Evolutionary conservation across 208 protist genomes (phyloP), one percentile per base, ranked within the genome.

Genomic region (Eutreptiella sp.): DNA sequence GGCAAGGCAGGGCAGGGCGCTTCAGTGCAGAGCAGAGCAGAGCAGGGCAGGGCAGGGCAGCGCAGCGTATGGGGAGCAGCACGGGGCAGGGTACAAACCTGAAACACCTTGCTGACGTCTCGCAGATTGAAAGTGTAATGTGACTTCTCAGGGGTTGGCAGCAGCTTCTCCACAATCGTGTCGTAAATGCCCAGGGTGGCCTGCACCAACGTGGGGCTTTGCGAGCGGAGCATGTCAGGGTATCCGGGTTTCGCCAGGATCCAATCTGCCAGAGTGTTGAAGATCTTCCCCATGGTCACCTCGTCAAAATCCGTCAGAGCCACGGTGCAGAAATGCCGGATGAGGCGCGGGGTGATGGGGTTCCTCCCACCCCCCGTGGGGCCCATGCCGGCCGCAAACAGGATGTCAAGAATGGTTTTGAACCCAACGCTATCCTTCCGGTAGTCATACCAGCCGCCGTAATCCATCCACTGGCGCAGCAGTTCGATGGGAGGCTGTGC

Each of bases 111-210:
- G 39, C 88, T 85, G 19, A 97, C 77, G 68, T 98, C 95, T 50
- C 95, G 87, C 61, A 98, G 60, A 70, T 98, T 98, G 77, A 97
- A 98, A 16, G 90, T 94, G 76, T 98, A 98, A 76, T 97, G 95
- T 39, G 85, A 94, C 75, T 97, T 97, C 69, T 92, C 75, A 24
- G 95, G 95, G 5, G 95, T 97, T 5, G 95, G 93, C 54, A 93
- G 93, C 36, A 97, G 73, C 26, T 92, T 89, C 21, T 81, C 65
- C 21, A 83, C 68, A n/a, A 95, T 79, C 0, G 72, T 85, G 53
- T 85, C 81, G 80, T 95, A 98, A 7, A 96, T 59, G 38, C 89
- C 84, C 28, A 97, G 77, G 4, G 91, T 89, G 4, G 87, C 84
- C 16, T 47, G 32, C n/a, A 98, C 89, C 4, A 95, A 43, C 24